Percentiles rank a stretch among this genome's conserved stretches.
These are phyloP conservation scores for Pseudoperonospora humuli DNA, from an alignment of 352 stramenopile genomes.

Conservation along the genomic window DNA sequence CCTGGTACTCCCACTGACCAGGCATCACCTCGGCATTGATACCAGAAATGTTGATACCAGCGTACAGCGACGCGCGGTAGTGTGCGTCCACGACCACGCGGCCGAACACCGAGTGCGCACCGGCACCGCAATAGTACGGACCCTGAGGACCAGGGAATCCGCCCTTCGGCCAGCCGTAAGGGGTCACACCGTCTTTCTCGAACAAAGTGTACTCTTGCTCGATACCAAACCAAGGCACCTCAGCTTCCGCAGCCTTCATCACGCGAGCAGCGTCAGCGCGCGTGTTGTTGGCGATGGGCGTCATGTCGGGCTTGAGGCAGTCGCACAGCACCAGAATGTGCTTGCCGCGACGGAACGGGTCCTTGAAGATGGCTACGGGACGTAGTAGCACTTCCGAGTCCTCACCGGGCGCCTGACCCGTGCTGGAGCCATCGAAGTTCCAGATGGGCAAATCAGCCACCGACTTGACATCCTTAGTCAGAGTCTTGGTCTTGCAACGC, in stretches of 20 bases:
- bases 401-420: constrained; percentile 93
- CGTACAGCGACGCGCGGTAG: constrained; percentile 94
- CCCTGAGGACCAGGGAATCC: constrained; percentile 86
- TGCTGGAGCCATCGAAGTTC: constrained; percentile 98
- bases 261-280: constrained; percentile 69
- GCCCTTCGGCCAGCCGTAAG: constrained; percentile 89
- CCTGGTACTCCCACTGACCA: constrained; percentile 96
- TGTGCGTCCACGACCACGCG: constrained; percentile 91
- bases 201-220: constrained; percentile 97
- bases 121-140: constrained; percentile 91
- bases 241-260: constrained; percentile 46
- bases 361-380: constrained; percentile 90
- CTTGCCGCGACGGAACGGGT: constrained; percentile 93
- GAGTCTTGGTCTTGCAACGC: constrained; percentile 92
- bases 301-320: constrained; percentile 92
- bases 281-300: constrained; percentile 89
- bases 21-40: constrained; percentile 98
- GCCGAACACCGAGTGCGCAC: constrained; percentile 94
- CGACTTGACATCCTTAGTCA: constrained; percentile 58
- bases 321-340: constrained; percentile 98
- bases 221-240: constrained; percentile 92
- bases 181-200: constrained; percentile 78
- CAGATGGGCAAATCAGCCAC: constrained; percentile 89
- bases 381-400: constrained; percentile 95
- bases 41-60: constrained; percentile 92